These are phyloP conservation scores for Colletotrichum paranaense DNA, from an alignment of 2,329 filamentous ascomycete species.

Conservation along the genomic window DNA sequence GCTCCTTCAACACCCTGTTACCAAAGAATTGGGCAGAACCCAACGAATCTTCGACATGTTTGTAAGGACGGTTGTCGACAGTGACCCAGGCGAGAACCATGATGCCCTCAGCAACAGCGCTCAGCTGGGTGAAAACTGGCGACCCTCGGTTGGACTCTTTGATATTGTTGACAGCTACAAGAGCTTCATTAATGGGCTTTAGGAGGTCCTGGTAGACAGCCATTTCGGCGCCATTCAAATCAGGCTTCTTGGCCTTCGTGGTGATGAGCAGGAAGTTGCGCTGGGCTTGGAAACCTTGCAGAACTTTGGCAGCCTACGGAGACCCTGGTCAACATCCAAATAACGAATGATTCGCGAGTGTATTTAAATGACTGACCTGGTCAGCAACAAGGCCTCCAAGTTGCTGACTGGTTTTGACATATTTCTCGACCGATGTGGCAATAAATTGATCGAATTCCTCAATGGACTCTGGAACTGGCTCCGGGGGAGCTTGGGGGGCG, in stretches of 20 bases:
- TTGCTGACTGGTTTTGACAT: conserved; percentile 80
- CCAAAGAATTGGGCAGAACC: conserved; percentile 92
- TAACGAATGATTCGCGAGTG: neutral
- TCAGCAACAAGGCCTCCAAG: conserved; percentile 83
- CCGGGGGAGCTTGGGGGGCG: conserved; percentile 57
- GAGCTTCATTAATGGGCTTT: conserved; percentile 86
- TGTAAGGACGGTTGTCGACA: conserved; percentile 83
- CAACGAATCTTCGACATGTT: conserved; percentile 86
- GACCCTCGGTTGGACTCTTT: conserved; percentile 84
- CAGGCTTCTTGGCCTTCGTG: conserved; percentile 92
- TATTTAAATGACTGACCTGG: conserved; percentile 68
- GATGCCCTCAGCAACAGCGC: conserved; percentile 90
- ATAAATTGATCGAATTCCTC: conserved; percentile 90
- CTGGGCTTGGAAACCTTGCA: conserved; percentile 82
- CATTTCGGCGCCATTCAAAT: conserved; percentile 70
- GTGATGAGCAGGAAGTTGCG: conserved; percentile 89
- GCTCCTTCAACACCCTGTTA: conserved; percentile 91
- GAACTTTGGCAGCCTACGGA: conserved; percentile 61
- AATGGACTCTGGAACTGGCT: conserved; percentile 79
- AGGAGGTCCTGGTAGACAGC: conserved; percentile 80
- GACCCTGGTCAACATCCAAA: conserved; percentile 6
- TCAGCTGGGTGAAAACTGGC: conserved; percentile 82
- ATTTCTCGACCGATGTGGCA: conserved; percentile 78
- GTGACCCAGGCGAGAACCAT: conserved; percentile 92
- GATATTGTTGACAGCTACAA: conserved; percentile 82